A percentile compares a stretch with the other conserved stretches of the same genome.
Evolutionary conservation across 2,329 filamentous ascomycete species (phyloP).

Genomic region (Hypoxylon sp.): DNA sequence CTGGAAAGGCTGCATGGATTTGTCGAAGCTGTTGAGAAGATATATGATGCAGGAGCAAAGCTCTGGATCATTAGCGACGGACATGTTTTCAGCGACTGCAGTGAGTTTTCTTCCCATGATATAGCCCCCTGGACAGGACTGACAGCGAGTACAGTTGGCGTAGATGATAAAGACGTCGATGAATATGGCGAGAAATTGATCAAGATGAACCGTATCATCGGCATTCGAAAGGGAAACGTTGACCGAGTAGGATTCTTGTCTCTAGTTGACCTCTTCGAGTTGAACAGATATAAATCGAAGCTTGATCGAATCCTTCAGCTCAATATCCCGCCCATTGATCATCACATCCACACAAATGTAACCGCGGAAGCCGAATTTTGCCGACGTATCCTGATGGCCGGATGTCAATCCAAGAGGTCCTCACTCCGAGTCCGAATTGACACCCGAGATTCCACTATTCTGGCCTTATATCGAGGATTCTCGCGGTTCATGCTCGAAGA

Average conservation of each 20-base stretch:
- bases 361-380: conserved; percentile 52
- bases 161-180: conserved; percentile 61
- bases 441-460: conserved; percentile 52
- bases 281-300: conserved; percentile 55
- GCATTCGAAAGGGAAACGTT: conserved; percentile 43
- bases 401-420: conserved; percentile 55
- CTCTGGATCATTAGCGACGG: conserved; percentile 60
- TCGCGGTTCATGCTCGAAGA: conserved; percentile 69
- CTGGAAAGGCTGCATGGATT: conserved; percentile 54
- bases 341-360: conserved; percentile 48
- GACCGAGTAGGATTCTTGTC: conserved; percentile 52
- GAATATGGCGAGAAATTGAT: conserved; percentile 57
- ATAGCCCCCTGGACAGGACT: background rate
- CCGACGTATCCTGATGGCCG: conserved; percentile 56
- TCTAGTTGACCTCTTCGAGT: conserved; percentile 54
- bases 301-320: conserved; percentile 12
- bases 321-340: conserved; percentile 53
- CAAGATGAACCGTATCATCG: conserved; percentile 55
- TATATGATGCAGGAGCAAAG: conserved; percentile 55
- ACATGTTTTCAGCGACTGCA: conserved; percentile 61
- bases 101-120: conserved; percentile 40
- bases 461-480: conserved; percentile 72
- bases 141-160: conserved; percentile 54
- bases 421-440: conserved; percentile 50
- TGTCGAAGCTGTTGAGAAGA: conserved; percentile 48